Evolutionary conservation across 208 protist species (phyloP), one percentile per base, ranked within the genome.

Genomic region (Balamuthia mandrillaris): DNA sequence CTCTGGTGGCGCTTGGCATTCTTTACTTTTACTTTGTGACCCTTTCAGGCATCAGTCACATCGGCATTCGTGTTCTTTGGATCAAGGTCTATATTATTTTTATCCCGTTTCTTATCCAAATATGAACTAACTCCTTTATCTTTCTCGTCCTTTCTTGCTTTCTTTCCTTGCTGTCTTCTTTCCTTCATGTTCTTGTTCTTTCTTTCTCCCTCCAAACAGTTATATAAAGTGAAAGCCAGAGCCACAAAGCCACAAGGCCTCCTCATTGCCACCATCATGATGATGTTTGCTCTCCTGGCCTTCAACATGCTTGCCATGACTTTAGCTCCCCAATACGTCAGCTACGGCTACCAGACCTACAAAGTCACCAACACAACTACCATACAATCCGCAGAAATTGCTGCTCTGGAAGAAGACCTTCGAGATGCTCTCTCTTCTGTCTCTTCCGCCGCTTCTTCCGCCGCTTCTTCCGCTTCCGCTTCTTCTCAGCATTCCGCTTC

Each of bases 21-120:
- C 18, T 83, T 39, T 83, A 83, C 77, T 68, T 83, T 39, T 83
- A 58, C 77, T 83, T 83, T 39, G 33, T 56, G 54, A 83, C 77
- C 3, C 77, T 83, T 6, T 83, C 77, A 14, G 77, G 77, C 77
- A 24, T 83, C 77, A 83, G 37, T 2, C 18, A 35, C 33, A 83
- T 83, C 29, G 77, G 77, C 77, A 68, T 83, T 27, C 77, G 77
- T 24, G 77, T 56, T 21, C 58, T 83, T 16, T 83, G 77, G 77
- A 83, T 83, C 29, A 27, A n/a, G n/a, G 44, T n/a, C 56, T 83
- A 14, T 83, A 68, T 56, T 44, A 29, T 39, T 37, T 68, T 56
- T 56, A 18, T 56, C 49, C 49, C 49, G 49, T n/a, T 56, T 18
- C 18, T 56, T 18, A 56, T n/a, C 18, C n/a, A n/a, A 56, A 56